phyloP scores from a whole-genome alignment of 78 protist species.

The Bodo saltans region DNA sequence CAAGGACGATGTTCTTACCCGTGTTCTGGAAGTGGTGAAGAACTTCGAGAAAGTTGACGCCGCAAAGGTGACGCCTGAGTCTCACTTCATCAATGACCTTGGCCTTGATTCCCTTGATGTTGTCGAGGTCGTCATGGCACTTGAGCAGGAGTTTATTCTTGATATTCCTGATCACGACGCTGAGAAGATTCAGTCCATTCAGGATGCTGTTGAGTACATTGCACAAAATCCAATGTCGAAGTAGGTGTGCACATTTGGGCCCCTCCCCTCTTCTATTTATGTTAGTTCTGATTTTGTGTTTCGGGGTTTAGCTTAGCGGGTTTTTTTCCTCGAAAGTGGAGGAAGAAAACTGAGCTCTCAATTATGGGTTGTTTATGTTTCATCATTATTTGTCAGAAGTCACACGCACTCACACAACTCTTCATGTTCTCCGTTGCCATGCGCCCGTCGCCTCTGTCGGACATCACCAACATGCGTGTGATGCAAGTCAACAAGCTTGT shows the following conservation, averaged over 20 bases:
- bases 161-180: slow-evolving; percentile 86
- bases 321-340: too few species aligned
- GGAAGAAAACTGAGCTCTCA: neutral
- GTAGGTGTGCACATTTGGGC: slow-evolving; percentile 35
- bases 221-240: slow-evolving; percentile 71
- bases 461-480: too few species aligned
- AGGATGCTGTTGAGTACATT: slow-evolving; percentile 65
- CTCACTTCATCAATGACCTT: slow-evolving; percentile 77
- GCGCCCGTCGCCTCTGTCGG: too few species aligned
- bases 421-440: too few species aligned
- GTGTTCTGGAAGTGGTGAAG: slow-evolving; percentile 72
- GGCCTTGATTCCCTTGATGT: slow-evolving; percentile 85
- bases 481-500: too few species aligned
- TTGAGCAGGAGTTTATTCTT: slow-evolving; percentile 84
- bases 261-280: too few species aligned
- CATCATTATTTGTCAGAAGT: too few species aligned
- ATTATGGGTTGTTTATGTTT: neutral
- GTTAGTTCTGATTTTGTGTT: too few species aligned
- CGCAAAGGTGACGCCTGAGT: slow-evolving; percentile 51
- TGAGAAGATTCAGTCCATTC: slow-evolving; percentile 55
- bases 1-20: slow-evolving; percentile 56
- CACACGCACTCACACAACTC: too few species aligned
- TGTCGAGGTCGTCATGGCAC: slow-evolving; percentile 76
- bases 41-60: slow-evolving; percentile 72
- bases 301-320: too few species aligned